Base-by-base conservation (phyloP, 208 protist genomes). In the Dictyostelium gargantuum region DNA sequence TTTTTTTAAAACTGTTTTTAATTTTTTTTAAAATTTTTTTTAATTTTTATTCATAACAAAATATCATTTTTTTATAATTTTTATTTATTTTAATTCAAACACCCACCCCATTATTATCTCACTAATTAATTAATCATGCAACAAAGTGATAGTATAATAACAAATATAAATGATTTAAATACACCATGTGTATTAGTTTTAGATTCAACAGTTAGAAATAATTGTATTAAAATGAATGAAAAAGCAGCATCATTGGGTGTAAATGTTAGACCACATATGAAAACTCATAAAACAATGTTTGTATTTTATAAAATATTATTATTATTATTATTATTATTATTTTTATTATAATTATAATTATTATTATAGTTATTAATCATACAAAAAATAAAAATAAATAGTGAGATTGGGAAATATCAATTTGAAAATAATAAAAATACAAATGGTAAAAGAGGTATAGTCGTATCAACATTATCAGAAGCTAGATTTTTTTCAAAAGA, bases 331-430 rank as follows among this genome's bases (percentile, higher is more conserved):
- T 10, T 32, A 70, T 32, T 26, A 35, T 11, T 48, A 70, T 29
- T 48, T 70, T 21, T 44, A 3, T 50, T 48, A 35, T 68, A 63
- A 5, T 63, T 66, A n/a, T 63, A 26, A 29, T 29, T 63, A 29
- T 63, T 46, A 58, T n/a, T n/a, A n/a, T n/a, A n/a, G n/a, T n/a
- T n/a, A n/a, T n/a, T n/a, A n/a, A n/a, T n/a, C n/a, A n/a, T n/a
- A n/a, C n/a, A n/a, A n/a, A n/a, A n/a, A n/a, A 48, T 29, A 48
- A 3, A n/a, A 54, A 56, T 73, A 42, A 29, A 17, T 46, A 85
- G 80, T 35, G 82, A 89, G 40, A 89, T 89, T 68, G 82, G 82
- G 40, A 77, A 89, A 61, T 79, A 56, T 79, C 82, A 89, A 89
- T n/a, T 52, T 52, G 48, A 77, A 52, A 9, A 11, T 52, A 26